Base-by-base conservation (phyloP, 1,284 basidiomycete species). In the Malassezia japonica region DNA sequence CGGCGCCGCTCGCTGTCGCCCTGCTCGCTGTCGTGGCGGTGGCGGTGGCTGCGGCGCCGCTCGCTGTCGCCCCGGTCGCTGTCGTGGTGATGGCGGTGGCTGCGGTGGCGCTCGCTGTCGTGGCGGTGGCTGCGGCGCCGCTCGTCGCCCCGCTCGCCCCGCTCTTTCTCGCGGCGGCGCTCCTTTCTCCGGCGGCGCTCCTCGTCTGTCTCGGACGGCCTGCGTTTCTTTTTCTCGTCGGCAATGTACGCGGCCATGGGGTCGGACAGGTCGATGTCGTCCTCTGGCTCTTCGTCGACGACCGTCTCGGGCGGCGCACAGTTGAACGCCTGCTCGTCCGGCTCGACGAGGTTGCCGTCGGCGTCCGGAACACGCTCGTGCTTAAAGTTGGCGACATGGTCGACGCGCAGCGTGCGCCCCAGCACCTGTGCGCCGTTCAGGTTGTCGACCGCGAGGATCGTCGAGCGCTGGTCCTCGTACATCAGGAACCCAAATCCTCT, bases 381-480 rank as follows among this genome's bases (percentile, higher is more conserved):
- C 49, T 87, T 89, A 76, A 96, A 98, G 62, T 87, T 81, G 69
- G 83, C 84, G 55, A 92, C 89, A 72, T 99, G 94, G 67, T 99
- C 94, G 41, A 77, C 90, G 21, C 89, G 82, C 39, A 95, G 75
- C 3, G 83, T 92, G 63, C 83, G 79, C 6, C 86, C 88, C 24
- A 95, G 76, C 34, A 98, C 84, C 60, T 83, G 82, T 34, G 89
- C 85, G 28, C 94, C 94, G 69, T 95, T 96, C 74, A 99, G 80
- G 76, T 98, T 99, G 77, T 99, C 94, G 58, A 99, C 92, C 5
- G 94, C 94, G 32, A 99, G 79, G 45, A 96, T 76, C 3, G 94
- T 99, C 50, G 87, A 91, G 39, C 88, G 81, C 75, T 99, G 94
- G 76, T 99, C 90, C 75, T 94, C 87, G 74, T 96, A 99, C 91